These are phyloP conservation scores for Ogataea zsoltii DNA, from an alignment of 805 yeast genomes.

Conservation along the genomic window DNA sequence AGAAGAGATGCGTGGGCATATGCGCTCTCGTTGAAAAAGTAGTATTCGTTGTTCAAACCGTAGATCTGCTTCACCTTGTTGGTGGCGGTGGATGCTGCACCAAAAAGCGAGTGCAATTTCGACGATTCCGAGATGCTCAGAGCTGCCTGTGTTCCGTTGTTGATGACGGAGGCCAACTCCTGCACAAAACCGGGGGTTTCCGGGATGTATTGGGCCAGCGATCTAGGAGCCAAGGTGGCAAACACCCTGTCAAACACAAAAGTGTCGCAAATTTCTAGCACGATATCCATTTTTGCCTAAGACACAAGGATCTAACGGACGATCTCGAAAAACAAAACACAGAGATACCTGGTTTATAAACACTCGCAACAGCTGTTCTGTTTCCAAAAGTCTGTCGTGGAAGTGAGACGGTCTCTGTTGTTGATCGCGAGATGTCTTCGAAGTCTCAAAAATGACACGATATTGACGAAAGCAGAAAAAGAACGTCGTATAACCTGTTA, in stretches of 20 bases:
- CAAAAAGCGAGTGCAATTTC: conserved; percentile 32
- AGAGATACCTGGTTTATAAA: neutral
- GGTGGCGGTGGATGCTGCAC: conserved; percentile 33
- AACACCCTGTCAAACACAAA: conserved; percentile 73
- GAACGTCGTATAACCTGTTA: neutral
- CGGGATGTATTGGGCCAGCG: conserved; percentile 40
- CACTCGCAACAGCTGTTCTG: neutral
- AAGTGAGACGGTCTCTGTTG: neutral
- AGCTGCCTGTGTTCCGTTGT: conserved; percentile 29
- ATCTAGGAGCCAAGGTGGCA: conserved; percentile 64
- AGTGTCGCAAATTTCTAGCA: conserved; percentile 77
- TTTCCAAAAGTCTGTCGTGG: too few relatives aligned
- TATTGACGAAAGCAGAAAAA: neutral
- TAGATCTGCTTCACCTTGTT: conserved; percentile 49
- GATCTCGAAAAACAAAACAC: neutral
- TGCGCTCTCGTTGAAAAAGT: conserved; percentile 54
- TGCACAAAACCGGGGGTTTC: conserved; percentile 28
- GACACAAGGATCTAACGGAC: conserved; percentile 14
- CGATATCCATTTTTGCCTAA: conserved; percentile 74
- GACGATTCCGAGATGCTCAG: conserved; percentile 20
- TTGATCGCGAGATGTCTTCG: neutral
- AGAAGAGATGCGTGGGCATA: conserved; percentile 68
- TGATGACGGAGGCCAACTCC: conserved; percentile 22
- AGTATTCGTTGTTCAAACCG: conserved; percentile 46
- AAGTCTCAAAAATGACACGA: neutral